Conservation (phyloP, 2,329 filamentous ascomycete species). For the Aspergillus nomiae region DNA sequence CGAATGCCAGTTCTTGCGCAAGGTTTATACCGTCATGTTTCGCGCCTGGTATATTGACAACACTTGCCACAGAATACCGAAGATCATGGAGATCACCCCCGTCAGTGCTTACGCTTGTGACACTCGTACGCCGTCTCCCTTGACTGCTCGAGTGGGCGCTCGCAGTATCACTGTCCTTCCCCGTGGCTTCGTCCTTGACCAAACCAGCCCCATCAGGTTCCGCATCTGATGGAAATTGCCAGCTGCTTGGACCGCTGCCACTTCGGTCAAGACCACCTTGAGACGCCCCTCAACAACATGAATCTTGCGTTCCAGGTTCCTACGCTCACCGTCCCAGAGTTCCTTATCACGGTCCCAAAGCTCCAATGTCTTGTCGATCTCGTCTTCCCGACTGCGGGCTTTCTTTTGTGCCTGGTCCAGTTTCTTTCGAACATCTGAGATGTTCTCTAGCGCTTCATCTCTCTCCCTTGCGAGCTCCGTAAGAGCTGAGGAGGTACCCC, state of each 20-base stretch:
- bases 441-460: constrained; percentile 75
- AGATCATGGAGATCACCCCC: constrained; percentile 58
- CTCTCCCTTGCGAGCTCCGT: constrained; percentile 82
- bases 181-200: constrained; percentile 46
- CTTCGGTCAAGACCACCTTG: constrained; percentile 81
- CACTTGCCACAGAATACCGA: constrained; percentile 70
- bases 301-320: constrained; percentile 78
- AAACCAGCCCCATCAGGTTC: constrained; percentile 62
- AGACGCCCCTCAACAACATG: constrained; percentile 88
- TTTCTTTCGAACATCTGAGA: constrained; percentile 71
- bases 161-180: constrained; percentile 64
- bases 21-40: constrained; percentile 72
- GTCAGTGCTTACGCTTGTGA: constrained; percentile 54
- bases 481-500: constrained; percentile 81
- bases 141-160: constrained; percentile 73
- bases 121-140: constrained; percentile 60
- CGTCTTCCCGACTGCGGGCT: constrained; percentile 76
- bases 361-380: constrained; percentile 73
- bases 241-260: constrained; percentile 53
- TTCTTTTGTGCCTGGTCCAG: constrained; percentile 79
- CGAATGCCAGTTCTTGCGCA: constrained; percentile 87
- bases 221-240: constrained; percentile 33
- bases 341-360: constrained; percentile 85
- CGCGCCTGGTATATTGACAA: constrained; percentile 54
- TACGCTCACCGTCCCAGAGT: constrained; percentile 79